Conservation (phyloP, 2,329 filamentous ascomycete species). For the Aquanectria penicillioides region DNA sequence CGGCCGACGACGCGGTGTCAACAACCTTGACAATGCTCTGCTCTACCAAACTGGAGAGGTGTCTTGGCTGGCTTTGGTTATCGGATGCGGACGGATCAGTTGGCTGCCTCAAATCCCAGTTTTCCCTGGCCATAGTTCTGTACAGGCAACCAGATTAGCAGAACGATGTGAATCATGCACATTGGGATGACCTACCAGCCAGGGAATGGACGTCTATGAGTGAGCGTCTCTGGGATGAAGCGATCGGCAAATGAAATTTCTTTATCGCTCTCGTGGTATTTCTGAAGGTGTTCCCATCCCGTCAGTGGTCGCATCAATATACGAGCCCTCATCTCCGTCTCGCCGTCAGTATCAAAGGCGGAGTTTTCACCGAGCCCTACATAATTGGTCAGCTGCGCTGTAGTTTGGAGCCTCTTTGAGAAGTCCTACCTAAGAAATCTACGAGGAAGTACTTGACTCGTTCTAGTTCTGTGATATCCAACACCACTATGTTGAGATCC, state of each 20-base stretch:
- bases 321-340: no score
- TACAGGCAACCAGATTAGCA: neutral
- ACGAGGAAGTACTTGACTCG: conserved; percentile 16
- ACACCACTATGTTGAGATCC: conserved; percentile 9
- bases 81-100: neutral
- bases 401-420: no score
- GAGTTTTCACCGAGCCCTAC: no score
- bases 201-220: neutral
- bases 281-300: conserved; percentile 3
- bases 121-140: conserved; percentile 16
- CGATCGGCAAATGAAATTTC: neutral
- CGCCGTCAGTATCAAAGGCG: no score
- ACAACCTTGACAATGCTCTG: conserved; percentile 5
- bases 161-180: no score
- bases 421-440: neutral
- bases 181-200: conserved; percentile 3
- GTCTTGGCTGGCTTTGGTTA: neutral
- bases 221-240: neutral
- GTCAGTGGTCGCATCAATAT: no score
- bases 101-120: neutral
- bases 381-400: no score
- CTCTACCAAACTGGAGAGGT: neutral
- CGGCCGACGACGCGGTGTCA: neutral
- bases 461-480: conserved; percentile 16
- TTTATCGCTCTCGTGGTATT: neutral